phyloP scores from a whole-genome alignment of 1,139 yeast genomes.

The Sugiyamaella sp. region DNA sequence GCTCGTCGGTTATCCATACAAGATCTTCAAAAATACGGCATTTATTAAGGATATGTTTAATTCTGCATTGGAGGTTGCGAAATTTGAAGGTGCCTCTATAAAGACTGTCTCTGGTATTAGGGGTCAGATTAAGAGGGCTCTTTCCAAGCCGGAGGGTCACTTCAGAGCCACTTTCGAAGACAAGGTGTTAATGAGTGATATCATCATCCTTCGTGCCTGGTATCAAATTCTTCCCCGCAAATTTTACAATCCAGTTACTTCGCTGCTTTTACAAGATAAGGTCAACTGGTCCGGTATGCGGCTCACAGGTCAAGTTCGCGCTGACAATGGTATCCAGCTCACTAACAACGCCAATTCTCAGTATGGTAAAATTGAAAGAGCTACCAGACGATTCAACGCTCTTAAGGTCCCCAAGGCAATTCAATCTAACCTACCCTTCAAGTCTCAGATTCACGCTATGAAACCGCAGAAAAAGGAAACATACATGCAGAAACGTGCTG shows the following conservation, averaged over 20 bases:
- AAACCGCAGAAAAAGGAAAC: slow-evolving; percentile 84
- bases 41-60: slow-evolving; percentile 96
- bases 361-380: slow-evolving; percentile 81
- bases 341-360: slow-evolving; percentile 63
- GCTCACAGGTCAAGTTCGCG: slow-evolving; percentile 90
- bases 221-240: slow-evolving; percentile 89
- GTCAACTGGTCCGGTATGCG: slow-evolving; percentile 96
- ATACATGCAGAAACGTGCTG: slow-evolving; percentile 90
- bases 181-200: slow-evolving; percentile 86
- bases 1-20: slow-evolving; percentile 91
- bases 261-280: slow-evolving; percentile 74
- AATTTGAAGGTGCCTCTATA: slow-evolving; percentile 96
- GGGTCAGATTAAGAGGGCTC: slow-evolving; percentile 95
- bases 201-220: slow-evolving; percentile 92
- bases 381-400: slow-evolving; percentile 84
- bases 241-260: slow-evolving; percentile 95
- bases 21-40: slow-evolving; percentile 94
- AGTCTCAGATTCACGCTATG: slow-evolving; percentile 75
- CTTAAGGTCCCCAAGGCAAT: slow-evolving; percentile 81
- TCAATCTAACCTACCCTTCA: slow-evolving; percentile 81
- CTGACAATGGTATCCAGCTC: slow-evolving; percentile 66
- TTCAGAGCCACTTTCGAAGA: slow-evolving; percentile 99
- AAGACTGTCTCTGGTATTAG: slow-evolving; percentile 96
- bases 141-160: slow-evolving; percentile 94
- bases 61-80: slow-evolving; percentile 90